These are phyloP conservation scores for Lachancea thermotolerans DNA, from an alignment of 805 yeast species.

Conservation along the genomic window DNA sequence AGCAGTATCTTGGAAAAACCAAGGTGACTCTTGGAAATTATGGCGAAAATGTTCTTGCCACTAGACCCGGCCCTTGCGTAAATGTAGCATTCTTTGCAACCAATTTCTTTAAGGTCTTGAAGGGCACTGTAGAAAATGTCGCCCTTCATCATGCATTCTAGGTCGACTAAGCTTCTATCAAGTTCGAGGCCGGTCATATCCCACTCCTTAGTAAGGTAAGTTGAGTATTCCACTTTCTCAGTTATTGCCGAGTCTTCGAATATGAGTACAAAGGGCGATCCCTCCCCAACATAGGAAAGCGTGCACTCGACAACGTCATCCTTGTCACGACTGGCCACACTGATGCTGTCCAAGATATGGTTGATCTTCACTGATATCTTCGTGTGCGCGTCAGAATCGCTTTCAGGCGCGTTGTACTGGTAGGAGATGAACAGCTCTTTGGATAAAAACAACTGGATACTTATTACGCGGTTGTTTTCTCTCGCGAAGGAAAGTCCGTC, in stretches of 20 bases:
- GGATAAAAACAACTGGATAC: constrained; percentile 31
- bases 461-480: constrained; percentile 38
- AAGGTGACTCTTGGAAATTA: constrained; percentile 66
- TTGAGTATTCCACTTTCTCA: constrained; percentile 52
- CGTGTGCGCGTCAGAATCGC: constrained; percentile 18
- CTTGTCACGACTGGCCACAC: constrained; percentile 33
- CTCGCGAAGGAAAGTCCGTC: constrained; percentile 49
- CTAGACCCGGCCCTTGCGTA: constrained; percentile 33
- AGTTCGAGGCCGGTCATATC: constrained; percentile 36
- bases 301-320: constrained; percentile 41
- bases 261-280: constrained; percentile 47
- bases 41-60: constrained; percentile 30
- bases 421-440: constrained; percentile 28
- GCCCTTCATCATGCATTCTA: constrained; percentile 50
- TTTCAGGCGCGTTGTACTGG: constrained; percentile 16
- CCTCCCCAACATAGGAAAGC: constrained; percentile 42
- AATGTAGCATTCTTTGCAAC: constrained; percentile 44
- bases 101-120: constrained; percentile 50
- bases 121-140: constrained; percentile 46
- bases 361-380: constrained; percentile 39
- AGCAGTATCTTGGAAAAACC: constrained; percentile 62
- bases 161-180: constrained; percentile 37
- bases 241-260: constrained; percentile 49
- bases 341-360: constrained; percentile 46
- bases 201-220: constrained; percentile 35